phyloP scores from a whole-genome alignment of 495 filamentous ascomycete species.

The Durotheca rogersii region DNA sequence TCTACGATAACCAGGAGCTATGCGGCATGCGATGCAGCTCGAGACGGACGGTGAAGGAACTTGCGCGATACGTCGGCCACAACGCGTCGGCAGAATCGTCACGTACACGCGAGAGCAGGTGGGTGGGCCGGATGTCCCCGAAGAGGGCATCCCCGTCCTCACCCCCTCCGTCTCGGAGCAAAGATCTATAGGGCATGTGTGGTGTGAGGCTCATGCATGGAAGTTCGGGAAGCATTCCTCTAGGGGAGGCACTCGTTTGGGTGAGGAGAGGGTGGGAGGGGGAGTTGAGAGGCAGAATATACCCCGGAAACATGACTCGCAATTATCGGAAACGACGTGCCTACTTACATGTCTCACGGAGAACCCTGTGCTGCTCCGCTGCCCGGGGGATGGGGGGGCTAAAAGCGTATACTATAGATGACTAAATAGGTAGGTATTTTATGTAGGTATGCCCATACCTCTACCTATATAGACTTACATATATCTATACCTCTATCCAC shows the following conservation, averaged over 20 bases:
- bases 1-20: no score
- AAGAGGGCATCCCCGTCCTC: slow-evolving; percentile 21
- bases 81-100: no score
- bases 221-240: slow-evolving; percentile 30
- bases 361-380: slow-evolving; percentile 4
- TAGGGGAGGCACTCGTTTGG: not conserved
- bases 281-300: not conserved
- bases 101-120: no score
- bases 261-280: not conserved
- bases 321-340: slow-evolving; percentile 1
- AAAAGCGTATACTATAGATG: no score
- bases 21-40: no score
- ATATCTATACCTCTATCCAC: no score
- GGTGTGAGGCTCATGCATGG: slow-evolving; percentile 28
- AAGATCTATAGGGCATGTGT: not conserved
- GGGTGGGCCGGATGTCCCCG: slow-evolving; percentile 7
- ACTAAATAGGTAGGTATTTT: slow-evolving; percentile 6
- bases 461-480: no score
- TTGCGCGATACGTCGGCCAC: not conserved
- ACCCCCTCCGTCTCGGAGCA: slow-evolving; percentile 11
- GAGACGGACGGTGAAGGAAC: no score
- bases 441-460: no score
- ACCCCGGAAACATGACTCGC: not conserved
- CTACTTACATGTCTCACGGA: not conserved
- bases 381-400: slow-evolving; percentile 6